phyloP scores from a whole-genome alignment of 164 flowering plant species.

The Vitis riparia region DNA sequence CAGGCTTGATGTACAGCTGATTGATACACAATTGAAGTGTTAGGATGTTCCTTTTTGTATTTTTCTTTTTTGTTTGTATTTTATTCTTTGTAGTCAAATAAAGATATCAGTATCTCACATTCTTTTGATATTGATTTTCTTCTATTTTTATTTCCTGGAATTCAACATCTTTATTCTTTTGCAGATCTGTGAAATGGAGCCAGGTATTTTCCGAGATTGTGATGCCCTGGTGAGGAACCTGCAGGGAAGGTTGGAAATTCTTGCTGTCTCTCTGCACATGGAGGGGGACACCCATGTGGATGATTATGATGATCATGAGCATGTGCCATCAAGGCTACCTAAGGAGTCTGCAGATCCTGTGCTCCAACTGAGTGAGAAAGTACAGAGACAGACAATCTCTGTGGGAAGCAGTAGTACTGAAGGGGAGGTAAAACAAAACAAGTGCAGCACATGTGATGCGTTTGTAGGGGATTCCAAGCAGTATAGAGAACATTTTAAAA shows the following conservation, averaged over 20 bases:
- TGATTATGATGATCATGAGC: conserved; percentile 63
- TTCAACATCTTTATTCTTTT: background rate
- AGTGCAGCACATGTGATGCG: conserved; percentile 87
- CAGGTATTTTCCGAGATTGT: conserved; percentile 73
- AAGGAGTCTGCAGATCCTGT: conserved; percentile 38
- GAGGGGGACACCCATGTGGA: conserved; percentile 74
- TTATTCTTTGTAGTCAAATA: too few species aligned
- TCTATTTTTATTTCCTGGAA: background rate
- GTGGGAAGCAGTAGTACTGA: conserved; percentile 23
- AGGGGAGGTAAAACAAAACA: conserved; percentile 62
- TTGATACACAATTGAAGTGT: too few species aligned
- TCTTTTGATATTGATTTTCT: too few species aligned
- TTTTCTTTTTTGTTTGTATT: too few species aligned
- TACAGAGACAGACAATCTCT: conserved; percentile 61
- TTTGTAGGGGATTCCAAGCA: conserved; percentile 70
- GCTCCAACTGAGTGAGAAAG: conserved; percentile 41
- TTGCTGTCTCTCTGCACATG: conserved; percentile 75
- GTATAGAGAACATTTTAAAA: conserved; percentile 88
- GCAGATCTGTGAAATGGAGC: conserved; percentile 91
- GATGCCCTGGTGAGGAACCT: conserved; percentile 64
- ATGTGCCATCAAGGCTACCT: conserved; percentile 24
- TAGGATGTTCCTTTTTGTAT: too few species aligned
- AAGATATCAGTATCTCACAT: too few species aligned
- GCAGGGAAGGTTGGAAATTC: conserved; percentile 82
- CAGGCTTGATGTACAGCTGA: too few species aligned